phyloP scores from a whole-genome alignment of 441 rosid genomes.

The Mallotus japonicus region DNA sequence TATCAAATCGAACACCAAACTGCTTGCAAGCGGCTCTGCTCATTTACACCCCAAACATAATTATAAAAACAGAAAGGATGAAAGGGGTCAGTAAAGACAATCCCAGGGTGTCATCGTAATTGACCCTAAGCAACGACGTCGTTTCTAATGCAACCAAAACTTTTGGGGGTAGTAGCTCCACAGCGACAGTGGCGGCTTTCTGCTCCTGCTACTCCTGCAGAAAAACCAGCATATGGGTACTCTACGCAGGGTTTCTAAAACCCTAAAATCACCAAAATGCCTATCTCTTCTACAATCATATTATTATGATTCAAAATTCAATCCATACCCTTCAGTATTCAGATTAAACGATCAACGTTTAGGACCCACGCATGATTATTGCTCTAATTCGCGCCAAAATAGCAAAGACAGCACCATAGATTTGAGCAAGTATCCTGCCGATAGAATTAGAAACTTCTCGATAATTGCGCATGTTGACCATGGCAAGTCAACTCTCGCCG shows the following conservation, averaged over 20 bases:
- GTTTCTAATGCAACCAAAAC: background rate
- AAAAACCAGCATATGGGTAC: conserved; percentile 37
- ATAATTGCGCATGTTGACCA: conserved; percentile 96
- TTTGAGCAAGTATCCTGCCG: conserved; percentile 71
- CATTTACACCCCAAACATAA: too few species aligned
- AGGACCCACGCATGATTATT: conserved; percentile 33
- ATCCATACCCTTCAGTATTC: conserved; percentile 15
- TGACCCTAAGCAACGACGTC: background rate
- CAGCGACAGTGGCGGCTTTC: background rate
- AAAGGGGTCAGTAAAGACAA: too few species aligned
- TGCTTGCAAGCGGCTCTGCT: too few species aligned
- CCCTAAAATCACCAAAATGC: conserved; percentile 46
- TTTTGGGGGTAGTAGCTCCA: background rate
- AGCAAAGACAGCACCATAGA: conserved; percentile 43
- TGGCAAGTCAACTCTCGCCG: conserved; percentile 97
- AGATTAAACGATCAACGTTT: conserved; percentile 20
- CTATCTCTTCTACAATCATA: conserved; percentile 4
- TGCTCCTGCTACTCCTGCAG: background rate
- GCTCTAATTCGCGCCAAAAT: conserved; percentile 54
- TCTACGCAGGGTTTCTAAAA: conserved; percentile 49
- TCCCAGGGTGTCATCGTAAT: background rate
- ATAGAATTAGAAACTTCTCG: conserved; percentile 86
- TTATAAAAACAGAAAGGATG: too few species aligned
- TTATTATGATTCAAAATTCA: background rate
- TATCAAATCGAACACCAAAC: too few species aligned